These are phyloP conservation scores for Trichoderma brevicompactum DNA, from an alignment of 2,329 filamentous ascomycete species.

Conservation along the genomic window DNA sequence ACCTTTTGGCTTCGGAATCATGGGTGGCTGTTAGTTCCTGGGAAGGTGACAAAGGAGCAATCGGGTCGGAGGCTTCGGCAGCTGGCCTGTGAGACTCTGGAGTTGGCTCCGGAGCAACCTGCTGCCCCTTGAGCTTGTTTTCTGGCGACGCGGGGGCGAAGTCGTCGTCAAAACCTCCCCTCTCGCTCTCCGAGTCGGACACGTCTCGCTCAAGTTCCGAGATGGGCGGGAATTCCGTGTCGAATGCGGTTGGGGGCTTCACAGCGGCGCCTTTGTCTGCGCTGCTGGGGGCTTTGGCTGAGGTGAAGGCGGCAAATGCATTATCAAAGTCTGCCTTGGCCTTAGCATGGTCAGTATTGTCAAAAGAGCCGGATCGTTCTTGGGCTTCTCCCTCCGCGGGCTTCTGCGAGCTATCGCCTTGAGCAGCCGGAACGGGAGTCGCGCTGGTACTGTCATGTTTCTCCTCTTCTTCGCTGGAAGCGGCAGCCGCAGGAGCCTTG, in stretches of 20 bases:
- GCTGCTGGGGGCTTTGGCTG: slow-evolving; percentile 52
- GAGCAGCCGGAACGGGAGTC: slow-evolving; percentile 34
- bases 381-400: slow-evolving; percentile 32
- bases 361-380: slow-evolving; percentile 54
- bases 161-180: slow-evolving; percentile 90
- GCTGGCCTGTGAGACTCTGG: slow-evolving; percentile 8
- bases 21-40: slow-evolving; percentile 33
- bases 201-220: slow-evolving; percentile 82
- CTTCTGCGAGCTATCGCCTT: slow-evolving; percentile 33
- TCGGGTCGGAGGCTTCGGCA: slow-evolving; percentile 1
- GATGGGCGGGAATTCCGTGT: slow-evolving; percentile 90
- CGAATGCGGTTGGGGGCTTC: slow-evolving; percentile 59
- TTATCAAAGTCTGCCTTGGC: slow-evolving; percentile 83
- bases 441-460: slow-evolving; percentile 37
- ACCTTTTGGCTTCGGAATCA: slow-evolving; percentile 37
- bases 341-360: slow-evolving; percentile 58
- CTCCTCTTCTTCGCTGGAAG: slow-evolving; percentile 31
- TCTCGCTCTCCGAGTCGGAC: slow-evolving; percentile 78
- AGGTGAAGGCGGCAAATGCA: slow-evolving; percentile 77
- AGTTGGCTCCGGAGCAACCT: slow-evolving; percentile 6
- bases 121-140: slow-evolving; percentile 38
- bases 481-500: slow-evolving; percentile 33
- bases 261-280: slow-evolving; percentile 44
- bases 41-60: slow-evolving; percentile 33
- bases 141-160: slow-evolving; percentile 70